These are phyloP conservation scores for Pulveroboletus sp. DNA, from an alignment of 768 basidiomycete species.

Conservation along the genomic window DNA sequence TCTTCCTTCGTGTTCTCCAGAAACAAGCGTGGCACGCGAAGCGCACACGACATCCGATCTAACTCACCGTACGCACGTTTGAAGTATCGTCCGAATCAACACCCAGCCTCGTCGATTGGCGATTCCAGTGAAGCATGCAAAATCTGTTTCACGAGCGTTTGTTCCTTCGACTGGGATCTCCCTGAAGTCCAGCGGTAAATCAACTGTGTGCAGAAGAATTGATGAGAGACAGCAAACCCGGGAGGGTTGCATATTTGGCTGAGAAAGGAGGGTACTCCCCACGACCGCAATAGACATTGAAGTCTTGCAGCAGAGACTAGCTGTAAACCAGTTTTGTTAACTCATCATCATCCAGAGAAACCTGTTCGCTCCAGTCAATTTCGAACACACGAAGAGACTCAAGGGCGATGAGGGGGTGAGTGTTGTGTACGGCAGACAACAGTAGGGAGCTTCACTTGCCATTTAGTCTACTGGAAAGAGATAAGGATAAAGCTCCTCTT, in stretches of 20 bases:
- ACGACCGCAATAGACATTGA: slow-evolving; percentile 5
- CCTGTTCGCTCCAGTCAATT: slow-evolving; percentile 11
- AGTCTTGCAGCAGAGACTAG: slow-evolving; percentile 5
- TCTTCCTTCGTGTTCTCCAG: no score
- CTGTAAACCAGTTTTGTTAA: slow-evolving; percentile 3
- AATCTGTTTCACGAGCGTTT: neutral
- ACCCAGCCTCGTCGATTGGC: slow-evolving; percentile 6
- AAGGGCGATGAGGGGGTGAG: slow-evolving; percentile 3
- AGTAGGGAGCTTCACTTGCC: neutral
- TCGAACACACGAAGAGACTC: slow-evolving; percentile 1
- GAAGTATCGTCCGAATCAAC: no score
- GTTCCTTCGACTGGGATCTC: slow-evolving; percentile 4
- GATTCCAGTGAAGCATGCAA: slow-evolving; percentile 6
- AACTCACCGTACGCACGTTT: no score
- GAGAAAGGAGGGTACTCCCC: slow-evolving; percentile 3
- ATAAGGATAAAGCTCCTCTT: neutral
- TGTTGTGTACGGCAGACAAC: slow-evolving; percentile 7
- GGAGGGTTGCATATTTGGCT: slow-evolving; percentile 9
- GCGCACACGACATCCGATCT: no score
- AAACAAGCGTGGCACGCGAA: no score
- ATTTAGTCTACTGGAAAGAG: neutral
- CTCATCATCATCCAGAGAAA: slow-evolving; percentile 9
- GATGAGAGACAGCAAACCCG: slow-evolving; percentile 6
- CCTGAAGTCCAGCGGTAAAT: slow-evolving; percentile 11
- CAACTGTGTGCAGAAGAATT: neutral